Evolutionary conservation across 495 filamentous ascomycete species (phyloP), one percentile per base, ranked within the genome.

Genomic region (Hypoxylon trugodes): DNA sequence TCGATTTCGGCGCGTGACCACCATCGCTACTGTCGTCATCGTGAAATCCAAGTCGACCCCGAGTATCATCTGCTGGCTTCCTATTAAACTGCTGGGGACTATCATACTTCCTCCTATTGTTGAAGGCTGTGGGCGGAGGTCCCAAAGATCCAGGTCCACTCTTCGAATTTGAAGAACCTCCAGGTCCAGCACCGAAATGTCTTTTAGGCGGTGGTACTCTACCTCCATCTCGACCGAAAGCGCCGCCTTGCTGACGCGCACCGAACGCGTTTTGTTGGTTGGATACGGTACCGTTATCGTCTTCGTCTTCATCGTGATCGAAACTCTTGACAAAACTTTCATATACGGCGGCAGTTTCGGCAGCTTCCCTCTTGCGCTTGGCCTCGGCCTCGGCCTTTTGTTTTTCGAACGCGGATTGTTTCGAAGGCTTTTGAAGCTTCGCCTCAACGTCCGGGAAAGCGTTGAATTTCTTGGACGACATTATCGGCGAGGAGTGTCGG

Each of bases 371-470:
- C 65, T 85, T 83, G 28, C 91, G 89, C 75, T 97, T 98, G 12
- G 92, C 94, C 79, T 97, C 91, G 26, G 91, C 93, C 72, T 96
- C 93, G 33, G 90, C 91, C 78, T 93, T 95, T 66, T 95, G 91
- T 52, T 89, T 88, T 76, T 98, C 94, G 76, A 96, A 98, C 26
- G 91, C 84, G 9, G 92, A 96, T 72, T 96, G 92, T 76, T 93
- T 96, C 33, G 82, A 84, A 0, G 92, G 89, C 8, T 91, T 90
- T 19, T 90, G 85, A 35, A 96, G 87, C 73, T 97, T 98, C 36
- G 87, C 84, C 28, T 86, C 85, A 42, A 93, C 82, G 69, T 95
- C 88, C n/a, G 92, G 91, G 71, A 96, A 95, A n/a, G 86, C 86
- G 65, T 68, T 58, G 37, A 79, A 69, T 63, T 76, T 75, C 35